A percentile compares a stretch with the other conserved stretches of the same genome.
Evolutionary conservation across 306 rosid species (phyloP).

Genomic region (Fragaria iinumae): DNA sequence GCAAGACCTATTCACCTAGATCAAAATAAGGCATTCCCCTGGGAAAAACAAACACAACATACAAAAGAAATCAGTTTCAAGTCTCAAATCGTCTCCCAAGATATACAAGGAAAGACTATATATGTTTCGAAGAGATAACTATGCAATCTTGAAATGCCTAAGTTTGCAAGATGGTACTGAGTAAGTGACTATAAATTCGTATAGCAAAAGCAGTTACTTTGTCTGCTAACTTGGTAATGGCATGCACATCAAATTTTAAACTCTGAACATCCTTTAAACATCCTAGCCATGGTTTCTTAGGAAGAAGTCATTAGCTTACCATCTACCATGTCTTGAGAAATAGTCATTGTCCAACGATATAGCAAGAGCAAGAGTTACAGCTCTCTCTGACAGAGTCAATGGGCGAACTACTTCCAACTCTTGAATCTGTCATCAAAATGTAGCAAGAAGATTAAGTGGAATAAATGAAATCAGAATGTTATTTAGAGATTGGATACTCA

Average conservation of each 20-base stretch:
- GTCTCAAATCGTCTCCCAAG: conserved; percentile 5
- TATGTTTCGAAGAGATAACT: not conserved
- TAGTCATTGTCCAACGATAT: conserved; percentile 92
- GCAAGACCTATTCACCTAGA: conserved; percentile 23
- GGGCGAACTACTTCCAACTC: conserved; percentile 77
- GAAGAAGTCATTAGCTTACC: conserved; percentile 31
- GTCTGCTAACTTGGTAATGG: not conserved
- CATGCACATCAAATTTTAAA: not conserved
- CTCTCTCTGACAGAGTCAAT: conserved; percentile 77
- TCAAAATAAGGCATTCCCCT: conserved; percentile 33
- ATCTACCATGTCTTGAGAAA: conserved; percentile 93
- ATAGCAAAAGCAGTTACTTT: not conserved
- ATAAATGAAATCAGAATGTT: not conserved
- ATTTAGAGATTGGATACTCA: conserved; percentile 16
- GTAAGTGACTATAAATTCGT: not conserved
- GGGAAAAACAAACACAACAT: conserved; percentile 1
- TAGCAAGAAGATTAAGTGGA: conserved; percentile 7
- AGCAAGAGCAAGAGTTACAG: conserved; percentile 81
- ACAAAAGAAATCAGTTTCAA: not conserved
- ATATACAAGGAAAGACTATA: not conserved
- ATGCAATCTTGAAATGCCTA: not conserved
- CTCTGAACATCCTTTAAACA: not conserved
- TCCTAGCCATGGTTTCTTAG: not conserved
- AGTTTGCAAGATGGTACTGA: not conserved
- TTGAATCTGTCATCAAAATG: conserved; percentile 52